Evolutionary conservation across 208 protist genomes (phyloP).

Genomic region (Acanthamoeba triangularis): DNA sequence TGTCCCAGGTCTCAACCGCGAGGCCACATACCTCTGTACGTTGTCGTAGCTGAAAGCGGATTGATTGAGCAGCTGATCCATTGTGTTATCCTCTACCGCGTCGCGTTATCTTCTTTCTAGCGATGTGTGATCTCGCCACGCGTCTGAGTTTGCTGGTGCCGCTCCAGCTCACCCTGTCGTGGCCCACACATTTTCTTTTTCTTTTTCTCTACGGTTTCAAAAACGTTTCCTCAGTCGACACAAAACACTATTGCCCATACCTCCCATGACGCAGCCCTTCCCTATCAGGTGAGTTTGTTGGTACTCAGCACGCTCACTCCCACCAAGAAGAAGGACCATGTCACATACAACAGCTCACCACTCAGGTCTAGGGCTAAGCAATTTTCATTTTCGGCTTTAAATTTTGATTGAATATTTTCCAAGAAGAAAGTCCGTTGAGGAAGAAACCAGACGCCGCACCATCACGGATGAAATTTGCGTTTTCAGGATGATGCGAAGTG

Average conservation of each 20-base stretch:
- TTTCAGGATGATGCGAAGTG: not conserved
- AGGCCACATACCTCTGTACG: slow-evolving; percentile 16
- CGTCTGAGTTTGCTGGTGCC: not conserved
- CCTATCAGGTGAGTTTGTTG: slow-evolving; percentile 4
- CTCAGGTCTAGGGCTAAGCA: too few species aligned
- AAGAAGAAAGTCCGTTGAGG: not conserved
- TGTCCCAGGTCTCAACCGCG: not conserved
- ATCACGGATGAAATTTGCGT: not conserved
- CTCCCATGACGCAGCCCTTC: not conserved
- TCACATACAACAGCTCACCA: too few species aligned
- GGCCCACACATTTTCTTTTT: not conserved
- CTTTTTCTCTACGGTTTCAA: not conserved
- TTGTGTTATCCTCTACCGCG: not conserved
- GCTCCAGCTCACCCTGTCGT: slow-evolving; percentile 17
- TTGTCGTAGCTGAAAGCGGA: slow-evolving; percentile 27
- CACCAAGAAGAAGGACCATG: too few species aligned
- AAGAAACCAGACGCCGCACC: not conserved
- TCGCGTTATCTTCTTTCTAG: not conserved
- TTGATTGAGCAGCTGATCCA: slow-evolving; percentile 30
- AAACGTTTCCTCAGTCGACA: not conserved
- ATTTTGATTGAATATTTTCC: too few species aligned
- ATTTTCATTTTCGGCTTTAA: too few species aligned
- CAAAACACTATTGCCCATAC: not conserved
- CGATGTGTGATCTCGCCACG: not conserved
- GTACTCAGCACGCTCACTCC: not conserved